Percentiles rank a stretch among this genome's conserved stretches.
phyloP scores from a whole-genome alignment of 768 basidiomycete genomes.

The Mycena vitilis region DNA sequence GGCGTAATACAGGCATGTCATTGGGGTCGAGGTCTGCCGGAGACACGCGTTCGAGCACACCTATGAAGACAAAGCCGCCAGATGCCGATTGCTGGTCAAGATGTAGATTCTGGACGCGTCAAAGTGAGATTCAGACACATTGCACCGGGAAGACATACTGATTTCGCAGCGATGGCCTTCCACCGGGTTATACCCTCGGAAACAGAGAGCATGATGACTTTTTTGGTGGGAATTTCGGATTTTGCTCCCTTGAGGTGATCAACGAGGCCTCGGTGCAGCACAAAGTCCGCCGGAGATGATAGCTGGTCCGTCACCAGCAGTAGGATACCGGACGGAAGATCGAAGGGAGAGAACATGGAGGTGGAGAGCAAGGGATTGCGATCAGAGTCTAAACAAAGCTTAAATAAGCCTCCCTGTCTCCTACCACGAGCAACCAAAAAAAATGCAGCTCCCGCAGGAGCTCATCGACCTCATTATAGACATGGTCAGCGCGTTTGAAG shows the following conservation, averaged over 20 bases:
- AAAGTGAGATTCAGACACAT: not conserved
- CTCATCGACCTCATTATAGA: too few relatives aligned
- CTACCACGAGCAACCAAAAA: too few relatives aligned
- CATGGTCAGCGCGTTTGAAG: too few relatives aligned
- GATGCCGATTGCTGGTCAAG: conserved; percentile 50
- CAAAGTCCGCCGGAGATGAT: conserved; percentile 77
- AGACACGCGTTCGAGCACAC: conserved; percentile 56
- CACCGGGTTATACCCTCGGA: conserved; percentile 69
- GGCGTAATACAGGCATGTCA: conserved; percentile 42
- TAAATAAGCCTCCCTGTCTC: too few relatives aligned
- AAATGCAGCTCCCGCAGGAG: too few relatives aligned
- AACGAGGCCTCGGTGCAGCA: conserved; percentile 67
- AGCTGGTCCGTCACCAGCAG: conserved; percentile 79
- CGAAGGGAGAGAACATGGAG: conserved; percentile 63
- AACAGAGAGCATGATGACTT: conserved; percentile 64
- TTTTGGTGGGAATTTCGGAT: conserved; percentile 38
- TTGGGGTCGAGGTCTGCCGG: conserved; percentile 36
- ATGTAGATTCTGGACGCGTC: conserved; percentile 50
- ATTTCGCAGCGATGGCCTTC: conserved; percentile 72
- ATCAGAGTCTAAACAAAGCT: too few relatives aligned
- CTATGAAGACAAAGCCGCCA: conserved; percentile 64
- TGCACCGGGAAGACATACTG: conserved; percentile 54
- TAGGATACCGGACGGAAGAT: conserved; percentile 61
- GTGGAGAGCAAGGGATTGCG: too few relatives aligned
- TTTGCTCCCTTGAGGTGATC: conserved; percentile 59